phyloP scores from a whole-genome alignment of 2,329 filamentous ascomycete species.

The Colletotrichum orbiculare region DNA sequence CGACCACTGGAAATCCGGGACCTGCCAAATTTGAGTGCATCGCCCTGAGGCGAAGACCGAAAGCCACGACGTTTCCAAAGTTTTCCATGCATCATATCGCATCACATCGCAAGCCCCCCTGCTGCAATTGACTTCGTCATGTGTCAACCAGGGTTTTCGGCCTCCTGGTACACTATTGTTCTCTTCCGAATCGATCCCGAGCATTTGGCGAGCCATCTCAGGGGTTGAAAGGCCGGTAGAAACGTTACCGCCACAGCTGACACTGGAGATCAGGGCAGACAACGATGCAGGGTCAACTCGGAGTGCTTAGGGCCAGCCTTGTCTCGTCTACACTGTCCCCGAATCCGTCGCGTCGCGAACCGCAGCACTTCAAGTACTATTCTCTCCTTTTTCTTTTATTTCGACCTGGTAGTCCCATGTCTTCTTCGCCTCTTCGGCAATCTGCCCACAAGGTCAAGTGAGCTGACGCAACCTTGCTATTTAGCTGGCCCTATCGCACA shows the following conservation, averaged over 20 bases:
- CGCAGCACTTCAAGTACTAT: background rate
- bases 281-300: slow-evolving; percentile 11
- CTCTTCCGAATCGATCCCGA: slow-evolving; percentile 32
- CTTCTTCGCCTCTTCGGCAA: slow-evolving; percentile 31
- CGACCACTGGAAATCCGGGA: slow-evolving; percentile 8
- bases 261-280: slow-evolving; percentile 23
- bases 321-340: background rate
- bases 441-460: slow-evolving; percentile 34
- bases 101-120: slow-evolving; percentile 10
- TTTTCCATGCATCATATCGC: slow-evolving; percentile 15
- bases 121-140: slow-evolving; percentile 27
- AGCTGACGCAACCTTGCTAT: slow-evolving; percentile 31
- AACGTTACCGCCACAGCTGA: slow-evolving; percentile 16
- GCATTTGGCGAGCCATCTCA: slow-evolving; percentile 18
- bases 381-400: slow-evolving; percentile 8
- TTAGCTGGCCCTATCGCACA: slow-evolving; percentile 37
- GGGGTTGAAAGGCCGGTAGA: slow-evolving; percentile 5
- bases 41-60: slow-evolving; percentile 28
- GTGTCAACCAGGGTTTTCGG: slow-evolving; percentile 26
- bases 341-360: too few relatives aligned
- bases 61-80: slow-evolving; percentile 13
- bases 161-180: slow-evolving; percentile 22
- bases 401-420: slow-evolving; percentile 24
- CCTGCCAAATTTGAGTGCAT: slow-evolving; percentile 26
- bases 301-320: slow-evolving; percentile 14